These are phyloP conservation scores for Amesomyces nigricolor DNA, from an alignment of 2,329 filamentous ascomycete species.

Conservation along the genomic window DNA sequence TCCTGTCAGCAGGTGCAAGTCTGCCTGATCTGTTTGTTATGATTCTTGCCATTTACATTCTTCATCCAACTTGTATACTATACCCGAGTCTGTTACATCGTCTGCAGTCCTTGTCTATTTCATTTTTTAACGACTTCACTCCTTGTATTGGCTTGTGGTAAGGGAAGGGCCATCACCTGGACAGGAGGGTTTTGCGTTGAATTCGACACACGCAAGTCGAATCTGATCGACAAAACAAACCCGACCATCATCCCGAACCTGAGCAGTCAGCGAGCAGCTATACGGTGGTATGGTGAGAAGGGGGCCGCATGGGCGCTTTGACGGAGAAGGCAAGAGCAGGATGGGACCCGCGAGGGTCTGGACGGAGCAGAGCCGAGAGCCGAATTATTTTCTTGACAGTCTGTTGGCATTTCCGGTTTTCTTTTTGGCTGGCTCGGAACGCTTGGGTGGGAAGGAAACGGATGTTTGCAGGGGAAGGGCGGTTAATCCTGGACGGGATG, in stretches of 20 bases:
- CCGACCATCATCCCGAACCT: background rate
- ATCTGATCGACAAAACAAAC: too few species aligned
- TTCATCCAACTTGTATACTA: background rate
- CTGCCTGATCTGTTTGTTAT: background rate
- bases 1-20: background rate
- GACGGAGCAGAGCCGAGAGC: background rate
- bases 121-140: background rate
- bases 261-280: too few species aligned
- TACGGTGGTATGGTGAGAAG: background rate
- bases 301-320: background rate
- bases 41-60: background rate
- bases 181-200: too few species aligned
- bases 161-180: too few species aligned
- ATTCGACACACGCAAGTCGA: too few species aligned
- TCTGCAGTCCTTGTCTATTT: background rate
- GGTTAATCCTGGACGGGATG: background rate
- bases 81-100: background rate
- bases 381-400: background rate
- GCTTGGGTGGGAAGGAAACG: background rate
- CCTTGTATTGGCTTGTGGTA: background rate
- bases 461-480: background rate
- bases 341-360: slow-evolving; percentile 10
- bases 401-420: background rate
- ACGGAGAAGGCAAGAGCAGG: background rate
- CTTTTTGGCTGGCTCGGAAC: background rate